A percentile compares a stretch with the other conserved stretches of the same genome.
phyloP scores from a whole-genome alignment of 179 eudicot genomes.

The Camellia oleifera region DNA sequence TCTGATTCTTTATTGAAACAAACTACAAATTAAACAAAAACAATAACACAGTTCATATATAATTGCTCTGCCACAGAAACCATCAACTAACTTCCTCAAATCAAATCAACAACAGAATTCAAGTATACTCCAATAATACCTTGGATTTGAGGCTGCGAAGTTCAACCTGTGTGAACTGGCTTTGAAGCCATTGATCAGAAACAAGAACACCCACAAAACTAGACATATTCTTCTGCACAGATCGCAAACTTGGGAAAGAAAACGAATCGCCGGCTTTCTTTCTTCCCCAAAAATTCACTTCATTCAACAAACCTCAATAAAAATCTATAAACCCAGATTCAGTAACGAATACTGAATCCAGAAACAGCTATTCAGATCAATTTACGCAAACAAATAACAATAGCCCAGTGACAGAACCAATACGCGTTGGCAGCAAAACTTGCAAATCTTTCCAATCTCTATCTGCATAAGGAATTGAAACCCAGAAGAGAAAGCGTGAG shows the following conservation, averaged over 20 bases:
- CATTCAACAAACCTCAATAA: neutral
- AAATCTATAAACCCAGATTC: constrained; percentile 10
- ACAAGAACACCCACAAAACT: constrained; percentile 66
- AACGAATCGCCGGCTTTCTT: constrained; percentile 6
- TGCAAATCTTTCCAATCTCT: constrained; percentile 1
- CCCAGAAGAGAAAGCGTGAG: neutral
- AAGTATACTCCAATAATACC: constrained; percentile 23
- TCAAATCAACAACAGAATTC: constrained; percentile 9
- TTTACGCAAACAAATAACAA: neutral
- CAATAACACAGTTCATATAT: constrained; percentile 1
- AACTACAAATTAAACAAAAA: constrained; percentile 35
- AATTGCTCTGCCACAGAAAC: neutral
- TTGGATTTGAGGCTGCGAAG: constrained; percentile 71
- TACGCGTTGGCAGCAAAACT: neutral
- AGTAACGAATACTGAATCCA: neutral
- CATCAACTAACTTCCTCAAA: constrained; percentile 10
- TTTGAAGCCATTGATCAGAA: constrained; percentile 76
- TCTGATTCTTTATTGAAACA: constrained; percentile 40
- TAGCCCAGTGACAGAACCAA: neutral
- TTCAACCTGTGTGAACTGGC: constrained; percentile 89
- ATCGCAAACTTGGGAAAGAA: constrained; percentile 9
- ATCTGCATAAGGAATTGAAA: neutral
- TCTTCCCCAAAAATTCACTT: neutral
- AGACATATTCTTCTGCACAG: constrained; percentile 40
- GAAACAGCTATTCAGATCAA: neutral